Evolutionary conservation across 1,284 basidiomycete species (phyloP).

Genomic region (Moesziomyces parantarcticus): DNA sequence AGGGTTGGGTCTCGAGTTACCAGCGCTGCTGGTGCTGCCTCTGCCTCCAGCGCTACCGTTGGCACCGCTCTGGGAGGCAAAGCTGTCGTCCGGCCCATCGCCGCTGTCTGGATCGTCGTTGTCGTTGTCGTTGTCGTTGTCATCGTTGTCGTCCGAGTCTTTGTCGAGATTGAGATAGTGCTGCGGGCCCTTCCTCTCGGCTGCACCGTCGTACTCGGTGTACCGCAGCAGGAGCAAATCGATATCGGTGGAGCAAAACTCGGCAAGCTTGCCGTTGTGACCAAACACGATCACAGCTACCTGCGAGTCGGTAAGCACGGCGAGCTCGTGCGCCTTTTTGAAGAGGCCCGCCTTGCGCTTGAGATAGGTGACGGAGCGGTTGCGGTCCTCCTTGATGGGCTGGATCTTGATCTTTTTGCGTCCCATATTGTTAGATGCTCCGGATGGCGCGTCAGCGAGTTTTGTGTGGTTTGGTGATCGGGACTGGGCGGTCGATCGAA

Average conservation of each 20-base stretch:
- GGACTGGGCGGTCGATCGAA: too few species aligned
- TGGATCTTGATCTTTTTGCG: constrained; percentile 89
- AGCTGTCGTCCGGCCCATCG: constrained; percentile 13
- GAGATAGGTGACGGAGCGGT: constrained; percentile 87
- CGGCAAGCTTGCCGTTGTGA: constrained; percentile 65
- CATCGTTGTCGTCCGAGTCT: constrained; percentile 43
- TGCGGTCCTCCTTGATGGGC: constrained; percentile 87
- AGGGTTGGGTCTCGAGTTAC: not conserved
- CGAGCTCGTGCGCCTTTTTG: constrained; percentile 89
- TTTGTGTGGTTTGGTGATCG: too few species aligned
- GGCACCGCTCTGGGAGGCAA: constrained; percentile 2
- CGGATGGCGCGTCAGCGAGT: too few species aligned
- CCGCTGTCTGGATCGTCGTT: constrained; percentile 22
- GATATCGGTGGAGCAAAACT: constrained; percentile 63
- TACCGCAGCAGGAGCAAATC: constrained; percentile 56
- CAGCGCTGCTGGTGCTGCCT: constrained; percentile 1
- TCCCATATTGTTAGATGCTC: constrained; percentile 73
- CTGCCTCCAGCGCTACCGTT: constrained; percentile 1
- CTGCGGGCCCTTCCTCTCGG: constrained; percentile 45
- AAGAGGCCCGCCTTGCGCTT: constrained; percentile 91
- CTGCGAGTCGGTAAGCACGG: constrained; percentile 79
- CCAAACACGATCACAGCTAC: constrained; percentile 78
- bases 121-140: constrained; percentile 23
- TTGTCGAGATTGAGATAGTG: constrained; percentile 44
- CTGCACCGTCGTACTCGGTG: constrained; percentile 49